Base-by-base conservation (phyloP, 495 filamentous ascomycete genomes). In the Penicillium verhagenii region DNA sequence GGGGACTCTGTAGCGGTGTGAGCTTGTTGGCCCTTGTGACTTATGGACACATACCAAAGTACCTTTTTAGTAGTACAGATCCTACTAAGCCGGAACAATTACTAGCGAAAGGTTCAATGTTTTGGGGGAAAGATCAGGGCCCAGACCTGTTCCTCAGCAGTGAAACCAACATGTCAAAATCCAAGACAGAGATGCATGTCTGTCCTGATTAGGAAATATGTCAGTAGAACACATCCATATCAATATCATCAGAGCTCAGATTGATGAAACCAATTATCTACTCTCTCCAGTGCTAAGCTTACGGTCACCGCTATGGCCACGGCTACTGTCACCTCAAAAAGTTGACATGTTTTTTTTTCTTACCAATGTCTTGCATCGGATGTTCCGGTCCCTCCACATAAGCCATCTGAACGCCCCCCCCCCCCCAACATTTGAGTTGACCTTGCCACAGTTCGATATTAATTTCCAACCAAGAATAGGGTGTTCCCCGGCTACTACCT, bases 171-270 rank as follows among this genome's bases (percentile, higher is more conserved):
- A 50, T 13, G 18, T 33, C n/a, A 25, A 13, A 8, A 38, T 13
- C 10, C 26, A 37, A 50, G 16, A 35, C 29, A 50, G 19, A 50
- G 19, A 50, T 39, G 47, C 28, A 50, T 50, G 47, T 8, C 31
- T 6, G 20, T 25, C 47, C 47, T 16, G 23, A 50, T 39, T 25
- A 50, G 47, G 31, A 39, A 50, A 37, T 33, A 19, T 19, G 46
- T 48, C 47, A 45, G 21, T 26, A 28, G 14, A 25, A 25, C 6
- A 8, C 19, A 16, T 24, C 13, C 16, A 21, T 26, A 45, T 45
- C 42, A 25, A 6, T 43, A 35, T 43, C 42, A 26, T 45, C 6
- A 26, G 23, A 24, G 3, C 42, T 45, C 26, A 26, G 42, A 45
- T n/a, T n/a, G n/a, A 13, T 26, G 20, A 16, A 14, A 24, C 18